Conservation (phyloP, 345 rosid species). For the Heritiera littoralis region DNA sequence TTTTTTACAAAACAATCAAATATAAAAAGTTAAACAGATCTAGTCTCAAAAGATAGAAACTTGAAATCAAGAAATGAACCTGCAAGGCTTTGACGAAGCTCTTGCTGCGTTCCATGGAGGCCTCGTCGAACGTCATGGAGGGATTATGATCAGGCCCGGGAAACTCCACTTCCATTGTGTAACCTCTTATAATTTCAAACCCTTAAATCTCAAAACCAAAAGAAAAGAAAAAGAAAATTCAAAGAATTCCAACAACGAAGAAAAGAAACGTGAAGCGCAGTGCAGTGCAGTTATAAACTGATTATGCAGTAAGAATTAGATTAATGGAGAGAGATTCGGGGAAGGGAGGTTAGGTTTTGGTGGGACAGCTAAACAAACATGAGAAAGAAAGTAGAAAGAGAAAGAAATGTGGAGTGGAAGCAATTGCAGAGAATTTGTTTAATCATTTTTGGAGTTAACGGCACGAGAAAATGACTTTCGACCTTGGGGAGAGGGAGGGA, state of each 20-base stretch:
- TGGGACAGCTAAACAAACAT: slow-evolving; percentile 44
- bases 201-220: neutral
- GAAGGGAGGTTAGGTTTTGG: slow-evolving; percentile 38
- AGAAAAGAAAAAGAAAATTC: neutral
- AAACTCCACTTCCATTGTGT: slow-evolving; percentile 39
- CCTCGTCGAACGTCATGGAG: slow-evolving; percentile 89
- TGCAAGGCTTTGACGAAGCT: slow-evolving; percentile 92
- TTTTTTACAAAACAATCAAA: neutral
- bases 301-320: neutral
- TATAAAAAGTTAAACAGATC: slow-evolving; percentile 21
- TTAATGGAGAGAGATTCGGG: slow-evolving; percentile 31
- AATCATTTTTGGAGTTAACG: neutral
- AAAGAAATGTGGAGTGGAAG: slow-evolving; percentile 71
- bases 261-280: slow-evolving; percentile 24
- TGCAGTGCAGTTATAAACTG: neutral
- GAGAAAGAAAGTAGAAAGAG: neutral
- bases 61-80: slow-evolving; percentile 38
- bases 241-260: slow-evolving; percentile 15
- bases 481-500: no score
- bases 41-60: neutral
- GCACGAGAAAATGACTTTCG: slow-evolving; percentile 53
- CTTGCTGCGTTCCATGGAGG: slow-evolving; percentile 80
- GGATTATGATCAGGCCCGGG: slow-evolving; percentile 37
- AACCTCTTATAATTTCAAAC: slow-evolving; percentile 11
- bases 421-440: slow-evolving; percentile 34